Evolutionary conservation across 176 grass and related monocot species (phyloP).

Genomic region (Sorghum bicolor): Sorghum_bicolor_NCBIv3 NC_012870.2:2259501-2260000

Average conservation of each 20-base stretch:
- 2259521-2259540: constrained; percentile 57
- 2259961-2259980: constrained; percentile 12
- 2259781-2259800: constrained; percentile 18
- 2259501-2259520: constrained; percentile 23
- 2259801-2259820: constrained; percentile 57
- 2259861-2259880: constrained; percentile 62
- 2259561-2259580: constrained; percentile 26
- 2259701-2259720: constrained; percentile 48
- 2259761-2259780: background rate
- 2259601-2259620: constrained; percentile 33
- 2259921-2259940: constrained; percentile 59
- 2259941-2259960: constrained; percentile 40
- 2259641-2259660: too few species aligned
- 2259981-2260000: constrained; percentile 52
- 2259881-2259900: constrained; percentile 46
- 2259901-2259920: constrained; percentile 53
- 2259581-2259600: constrained; percentile 43
- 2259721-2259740: constrained; percentile 48
- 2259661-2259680: background rate
- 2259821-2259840: constrained; percentile 33
- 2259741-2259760: background rate
- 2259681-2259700: constrained; percentile 50
- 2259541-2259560: constrained; percentile 36
- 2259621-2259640: constrained; percentile 29
- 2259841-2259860: background rate